phyloP scores from a whole-genome alignment of 140 eudicot species.

The Ambrosia hybrid region DNA sequence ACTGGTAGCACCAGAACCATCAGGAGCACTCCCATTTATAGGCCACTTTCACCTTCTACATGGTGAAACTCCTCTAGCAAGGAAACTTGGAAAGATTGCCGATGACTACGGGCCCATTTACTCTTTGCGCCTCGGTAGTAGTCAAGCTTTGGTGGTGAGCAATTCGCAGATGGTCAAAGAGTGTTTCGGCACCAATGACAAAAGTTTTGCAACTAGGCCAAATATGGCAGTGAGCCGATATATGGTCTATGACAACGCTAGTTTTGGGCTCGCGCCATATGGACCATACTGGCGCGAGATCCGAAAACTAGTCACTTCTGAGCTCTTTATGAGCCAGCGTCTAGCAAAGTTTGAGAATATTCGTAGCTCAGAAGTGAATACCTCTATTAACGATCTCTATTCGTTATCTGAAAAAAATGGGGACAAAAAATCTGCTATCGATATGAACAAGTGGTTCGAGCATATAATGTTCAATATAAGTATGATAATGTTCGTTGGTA shows the following conservation, averaged over 20 bases:
- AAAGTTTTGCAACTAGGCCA: conserved; percentile 50
- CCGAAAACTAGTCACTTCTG: conserved; percentile 47
- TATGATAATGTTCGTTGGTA: conserved; percentile 42
- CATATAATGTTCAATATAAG: conserved; percentile 39
- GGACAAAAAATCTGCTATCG: neutral
- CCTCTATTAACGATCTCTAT: conserved; percentile 30
- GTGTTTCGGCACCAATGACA: conserved; percentile 59
- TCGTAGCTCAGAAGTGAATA: conserved; percentile 39
- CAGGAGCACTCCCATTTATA: conserved; percentile 59
- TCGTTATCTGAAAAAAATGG: conserved; percentile 10
- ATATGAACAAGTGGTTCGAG: conserved; percentile 40
- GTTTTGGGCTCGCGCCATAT: conserved; percentile 50
- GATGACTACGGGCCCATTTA: conserved; percentile 57
- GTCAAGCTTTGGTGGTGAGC: conserved; percentile 54
- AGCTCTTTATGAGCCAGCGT: conserved; percentile 46
- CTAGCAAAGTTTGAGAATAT: conserved; percentile 43
- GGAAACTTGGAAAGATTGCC: conserved; percentile 53
- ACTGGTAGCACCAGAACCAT: conserved; percentile 49
- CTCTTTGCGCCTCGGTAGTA: conserved; percentile 53
- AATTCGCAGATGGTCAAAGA: conserved; percentile 50
- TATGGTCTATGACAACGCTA: conserved; percentile 46
- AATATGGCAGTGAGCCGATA: conserved; percentile 41
- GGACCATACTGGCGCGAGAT: conserved; percentile 70
- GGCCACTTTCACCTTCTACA: conserved; percentile 57
- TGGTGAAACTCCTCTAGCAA: conserved; percentile 44